Evolutionary conservation across 2,329 filamentous ascomycete species (phyloP), one percentile per base, ranked within the genome.

Genomic region (Diplodia sapinea): DNA sequence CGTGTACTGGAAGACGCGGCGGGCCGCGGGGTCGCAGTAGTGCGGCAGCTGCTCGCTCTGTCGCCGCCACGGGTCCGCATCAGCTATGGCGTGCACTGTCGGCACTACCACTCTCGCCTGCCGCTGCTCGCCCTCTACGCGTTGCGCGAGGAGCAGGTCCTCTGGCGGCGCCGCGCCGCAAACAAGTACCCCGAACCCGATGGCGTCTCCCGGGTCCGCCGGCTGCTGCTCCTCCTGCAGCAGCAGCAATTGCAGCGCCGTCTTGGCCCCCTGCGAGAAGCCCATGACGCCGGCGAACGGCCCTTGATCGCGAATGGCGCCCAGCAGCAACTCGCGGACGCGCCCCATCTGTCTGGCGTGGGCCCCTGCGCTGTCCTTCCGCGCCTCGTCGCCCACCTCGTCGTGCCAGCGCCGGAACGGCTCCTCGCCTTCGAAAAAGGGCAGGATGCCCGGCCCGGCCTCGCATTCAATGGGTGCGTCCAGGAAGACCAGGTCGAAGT

Each of bases 401-500:
- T 82, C 74, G 68, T 90, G 87, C 87, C 87, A 88, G 20, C 83
- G 78, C 11, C 82, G 79, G 76, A 91, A 94, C 1, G 91, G 91
- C 0, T 85, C 90, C 68, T 82, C 85, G 69, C 87, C 83, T 55
- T 84, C 85, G 76, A 91, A 94, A 4, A 91, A 88, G 13, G 83
- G 77, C 20, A 87, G 77, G 12, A 93, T 86, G 70, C 86, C 88
- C 0, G 87, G 83, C 40, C 89, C 88, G 0, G 90, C 80, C 1
- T 82, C 76, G 71, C 86, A 89, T 66, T 84, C 81, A 76, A 89
- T 91, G 1, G 91, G 90, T 0, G 83, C 91, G 72, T 93, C 87
- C 70, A 86, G 87, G 79, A 90, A 94, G 73, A 91, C 87, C 70
- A 93, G 84, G 54, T 91, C 88, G 77, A 93, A 92, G 54, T 84